phyloP scores from a whole-genome alignment of 768 basidiomycete genomes.

The Rhizopogon rudus region DNA sequence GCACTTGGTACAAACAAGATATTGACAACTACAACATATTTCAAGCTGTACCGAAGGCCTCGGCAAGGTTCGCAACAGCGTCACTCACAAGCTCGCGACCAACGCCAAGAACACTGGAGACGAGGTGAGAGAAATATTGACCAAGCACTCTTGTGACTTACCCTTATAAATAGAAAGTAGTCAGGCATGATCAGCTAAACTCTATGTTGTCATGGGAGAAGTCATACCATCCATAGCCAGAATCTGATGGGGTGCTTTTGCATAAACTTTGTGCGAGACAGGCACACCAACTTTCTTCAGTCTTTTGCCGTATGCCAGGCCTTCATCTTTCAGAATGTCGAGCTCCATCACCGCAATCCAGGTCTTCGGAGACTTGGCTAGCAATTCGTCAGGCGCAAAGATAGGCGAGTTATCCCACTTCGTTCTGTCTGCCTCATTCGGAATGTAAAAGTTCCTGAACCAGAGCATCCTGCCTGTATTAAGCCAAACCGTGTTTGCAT shows the following conservation, averaged over 20 bases:
- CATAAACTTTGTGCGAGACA: constrained; percentile 53
- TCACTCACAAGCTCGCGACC: constrained; percentile 35
- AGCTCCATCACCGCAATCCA: constrained; percentile 67
- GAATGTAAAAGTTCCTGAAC: constrained; percentile 68
- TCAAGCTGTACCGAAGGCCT: constrained; percentile 22
- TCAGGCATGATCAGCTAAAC: not conserved
- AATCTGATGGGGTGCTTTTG: constrained; percentile 64
- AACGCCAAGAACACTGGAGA: constrained; percentile 30
- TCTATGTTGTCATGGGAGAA: not conserved
- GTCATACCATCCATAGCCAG: constrained; percentile 71
- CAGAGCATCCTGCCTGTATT: constrained; percentile 62
- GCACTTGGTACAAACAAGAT: not conserved
- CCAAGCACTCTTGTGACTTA: constrained; percentile 6
- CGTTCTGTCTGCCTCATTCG: constrained; percentile 51
- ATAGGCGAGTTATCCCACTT: constrained; percentile 73
- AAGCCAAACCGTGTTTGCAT: constrained; percentile 59
- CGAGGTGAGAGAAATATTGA: constrained; percentile 8
- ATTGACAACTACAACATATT: not conserved
- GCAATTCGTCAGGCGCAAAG: constrained; percentile 55
- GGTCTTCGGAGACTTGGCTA: constrained; percentile 49
- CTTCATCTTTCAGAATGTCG: constrained; percentile 69
- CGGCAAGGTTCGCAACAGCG: constrained; percentile 28
- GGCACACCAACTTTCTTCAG: constrained; percentile 48
- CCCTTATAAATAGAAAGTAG: constrained; percentile 13
- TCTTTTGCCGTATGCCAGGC: constrained; percentile 57